Percentiles rank a stretch among this genome's conserved stretches.
Conservation (phyloP, 2,329 filamentous ascomycete genomes). For the Scedosporium minutisporum region DNA sequence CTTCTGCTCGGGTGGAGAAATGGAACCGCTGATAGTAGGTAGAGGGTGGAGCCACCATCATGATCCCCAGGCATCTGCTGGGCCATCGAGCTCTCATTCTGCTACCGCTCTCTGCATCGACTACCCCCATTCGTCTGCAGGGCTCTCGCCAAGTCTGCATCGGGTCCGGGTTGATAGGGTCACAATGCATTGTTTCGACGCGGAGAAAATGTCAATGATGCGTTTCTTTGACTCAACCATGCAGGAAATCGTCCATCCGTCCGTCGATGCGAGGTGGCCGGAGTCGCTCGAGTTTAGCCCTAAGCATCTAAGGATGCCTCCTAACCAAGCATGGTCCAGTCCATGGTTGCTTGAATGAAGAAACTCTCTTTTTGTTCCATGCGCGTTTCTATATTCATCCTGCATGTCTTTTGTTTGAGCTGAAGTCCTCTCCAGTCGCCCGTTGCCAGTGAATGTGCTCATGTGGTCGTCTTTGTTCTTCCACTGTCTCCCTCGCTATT, state of each 20-base stretch:
- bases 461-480: constrained; percentile 1
- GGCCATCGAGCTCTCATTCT: background rate
- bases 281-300: background rate
- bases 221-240: background rate
- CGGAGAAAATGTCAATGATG: background rate
- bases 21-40: background rate
- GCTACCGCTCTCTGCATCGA: background rate
- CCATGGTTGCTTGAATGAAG: background rate
- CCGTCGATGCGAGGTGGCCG: background rate
- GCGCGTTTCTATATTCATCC: background rate
- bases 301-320: background rate
- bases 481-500: background rate
- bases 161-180: constrained; percentile 4
- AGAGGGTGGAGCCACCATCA: background rate
- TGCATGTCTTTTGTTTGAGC: background rate
- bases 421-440: background rate
- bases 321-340: background rate
- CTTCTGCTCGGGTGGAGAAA: background rate
- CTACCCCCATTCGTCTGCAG: background rate
- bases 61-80: background rate
- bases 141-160: background rate
- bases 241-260: background rate
- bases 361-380: background rate
- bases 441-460: background rate
- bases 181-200: constrained; percentile 5